A percentile compares a stretch with the other conserved stretches of the same genome.
Evolutionary conservation across 148 eudicot species (phyloP).

Genomic region (Linanthus parryae): DNA sequence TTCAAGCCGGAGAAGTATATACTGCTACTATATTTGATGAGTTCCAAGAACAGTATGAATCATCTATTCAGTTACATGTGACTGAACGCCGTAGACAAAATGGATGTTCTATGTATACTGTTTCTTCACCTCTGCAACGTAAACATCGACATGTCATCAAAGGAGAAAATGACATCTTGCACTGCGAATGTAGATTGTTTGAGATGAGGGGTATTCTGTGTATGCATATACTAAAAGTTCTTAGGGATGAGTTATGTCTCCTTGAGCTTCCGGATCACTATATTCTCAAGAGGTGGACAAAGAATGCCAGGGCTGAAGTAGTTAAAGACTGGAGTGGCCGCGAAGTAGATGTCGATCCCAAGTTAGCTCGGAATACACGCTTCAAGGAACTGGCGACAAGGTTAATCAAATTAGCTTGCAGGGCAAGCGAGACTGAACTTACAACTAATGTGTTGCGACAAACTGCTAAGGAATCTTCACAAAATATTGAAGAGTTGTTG

Average conservation of each 20-base stretch:
- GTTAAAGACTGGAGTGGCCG: too few species aligned
- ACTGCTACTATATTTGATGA: slow-evolving; percentile 16
- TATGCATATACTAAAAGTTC: slow-evolving; percentile 19
- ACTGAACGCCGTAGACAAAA: slow-evolving; percentile 9
- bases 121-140: slow-evolving; percentile 6
- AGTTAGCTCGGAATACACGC: too few species aligned
- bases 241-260: slow-evolving; percentile 13
- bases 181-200: slow-evolving; percentile 16
- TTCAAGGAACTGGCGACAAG: too few species aligned
- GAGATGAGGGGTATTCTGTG: slow-evolving; percentile 17
- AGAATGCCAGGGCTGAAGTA: too few species aligned
- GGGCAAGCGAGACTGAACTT: too few species aligned
- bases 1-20: slow-evolving; percentile 17
- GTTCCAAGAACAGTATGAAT: slow-evolving; percentile 18
- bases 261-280: slow-evolving; percentile 14
- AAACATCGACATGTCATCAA: slow-evolving; percentile 8
- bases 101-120: slow-evolving; percentile 6
- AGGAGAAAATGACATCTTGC: neutral
- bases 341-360: too few species aligned
- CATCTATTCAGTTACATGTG: slow-evolving; percentile 12
- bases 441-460: too few species aligned
- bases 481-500: too few species aligned
- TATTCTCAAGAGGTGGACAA: slow-evolving; percentile 19
- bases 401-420: too few species aligned
- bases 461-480: too few species aligned